Conservation (phyloP, 768 basidiomycete genomes). For the Pleurotus eryngii region DNA sequence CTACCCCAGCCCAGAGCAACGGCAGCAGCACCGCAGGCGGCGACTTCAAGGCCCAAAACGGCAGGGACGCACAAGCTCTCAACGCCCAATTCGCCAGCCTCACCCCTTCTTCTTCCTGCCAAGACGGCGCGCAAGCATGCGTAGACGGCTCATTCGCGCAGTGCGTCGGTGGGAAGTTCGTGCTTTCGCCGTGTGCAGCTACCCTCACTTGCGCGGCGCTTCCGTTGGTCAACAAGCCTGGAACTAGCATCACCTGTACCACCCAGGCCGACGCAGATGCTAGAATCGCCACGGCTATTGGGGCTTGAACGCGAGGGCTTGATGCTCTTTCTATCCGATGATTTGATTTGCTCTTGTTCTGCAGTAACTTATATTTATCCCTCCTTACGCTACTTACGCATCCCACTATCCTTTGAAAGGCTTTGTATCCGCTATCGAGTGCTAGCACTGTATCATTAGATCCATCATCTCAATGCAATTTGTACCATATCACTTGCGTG, state of each 20-base stretch:
- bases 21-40: constrained; percentile 5
- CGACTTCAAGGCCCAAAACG: constrained; percentile 31
- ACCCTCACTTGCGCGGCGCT: constrained; percentile 35
- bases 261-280: constrained; percentile 41
- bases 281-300: constrained; percentile 36
- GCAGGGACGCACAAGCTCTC: constrained; percentile 33
- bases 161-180: constrained; percentile 42
- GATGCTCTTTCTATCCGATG: too few relatives aligned
- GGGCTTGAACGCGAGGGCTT: constrained; percentile 16
- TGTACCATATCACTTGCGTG: too few relatives aligned
- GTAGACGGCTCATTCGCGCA: constrained; percentile 41
- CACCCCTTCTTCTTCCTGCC: constrained; percentile 35
- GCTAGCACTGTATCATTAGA: too few relatives aligned
- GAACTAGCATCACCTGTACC: constrained; percentile 41
- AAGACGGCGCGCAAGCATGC: constrained; percentile 42
- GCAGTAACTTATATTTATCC: too few relatives aligned
- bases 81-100: constrained; percentile 39
- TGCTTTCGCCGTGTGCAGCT: constrained; percentile 23
- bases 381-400: too few relatives aligned
- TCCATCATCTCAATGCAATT: too few relatives aligned
- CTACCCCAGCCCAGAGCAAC: neutral
- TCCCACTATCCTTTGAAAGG: too few relatives aligned
- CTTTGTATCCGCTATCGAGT: too few relatives aligned
- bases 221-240: constrained; percentile 38
- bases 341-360: too few relatives aligned